Conservation (phyloP, 495 filamentous ascomycete species). For the Podospora bellae-mahoneyi region DNA sequence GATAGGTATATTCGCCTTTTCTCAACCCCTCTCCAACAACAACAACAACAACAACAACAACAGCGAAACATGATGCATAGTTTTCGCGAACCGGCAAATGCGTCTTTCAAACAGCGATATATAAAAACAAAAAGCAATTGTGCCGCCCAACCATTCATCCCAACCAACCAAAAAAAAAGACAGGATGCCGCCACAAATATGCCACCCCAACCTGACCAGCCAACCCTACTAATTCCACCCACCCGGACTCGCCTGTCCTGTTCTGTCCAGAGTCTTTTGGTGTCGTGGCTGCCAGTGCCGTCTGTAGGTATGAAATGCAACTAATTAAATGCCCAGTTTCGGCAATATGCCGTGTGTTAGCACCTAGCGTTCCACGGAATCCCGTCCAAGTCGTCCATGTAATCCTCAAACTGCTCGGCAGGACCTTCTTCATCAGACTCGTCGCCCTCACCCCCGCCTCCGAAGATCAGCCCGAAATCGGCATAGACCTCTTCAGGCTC, state of each 20-base stretch:
- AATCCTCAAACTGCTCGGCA: constrained; percentile 32
- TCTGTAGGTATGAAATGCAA: constrained; percentile 1
- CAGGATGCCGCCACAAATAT: not conserved
- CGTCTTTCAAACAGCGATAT: not conserved
- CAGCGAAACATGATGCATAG: constrained; percentile 2
- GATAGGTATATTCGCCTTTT: not conserved
- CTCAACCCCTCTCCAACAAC: not conserved
- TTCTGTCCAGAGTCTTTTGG: not conserved
- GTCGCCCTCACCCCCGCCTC: constrained; percentile 24
- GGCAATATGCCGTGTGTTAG: not conserved
- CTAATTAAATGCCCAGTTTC: not conserved
- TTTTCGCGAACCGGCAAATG: not conserved
- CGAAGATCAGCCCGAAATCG: constrained; percentile 48
- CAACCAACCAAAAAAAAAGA: not conserved
- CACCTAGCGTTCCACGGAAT: constrained; percentile 35
- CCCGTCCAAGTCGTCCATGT: constrained; percentile 36
- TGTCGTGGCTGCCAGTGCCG: not conserved
- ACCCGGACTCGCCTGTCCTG: not conserved
- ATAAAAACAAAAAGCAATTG: constrained; percentile 1
- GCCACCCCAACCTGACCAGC: not conserved
- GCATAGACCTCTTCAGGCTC: constrained; percentile 47
- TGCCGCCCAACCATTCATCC: not conserved
- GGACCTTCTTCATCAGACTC: constrained; percentile 21
- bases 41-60: not conserved
- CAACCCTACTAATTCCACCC: not conserved